Base-by-base conservation (phyloP, 2,329 filamentous ascomycete species). In the Diaporthe velutina region DNA sequence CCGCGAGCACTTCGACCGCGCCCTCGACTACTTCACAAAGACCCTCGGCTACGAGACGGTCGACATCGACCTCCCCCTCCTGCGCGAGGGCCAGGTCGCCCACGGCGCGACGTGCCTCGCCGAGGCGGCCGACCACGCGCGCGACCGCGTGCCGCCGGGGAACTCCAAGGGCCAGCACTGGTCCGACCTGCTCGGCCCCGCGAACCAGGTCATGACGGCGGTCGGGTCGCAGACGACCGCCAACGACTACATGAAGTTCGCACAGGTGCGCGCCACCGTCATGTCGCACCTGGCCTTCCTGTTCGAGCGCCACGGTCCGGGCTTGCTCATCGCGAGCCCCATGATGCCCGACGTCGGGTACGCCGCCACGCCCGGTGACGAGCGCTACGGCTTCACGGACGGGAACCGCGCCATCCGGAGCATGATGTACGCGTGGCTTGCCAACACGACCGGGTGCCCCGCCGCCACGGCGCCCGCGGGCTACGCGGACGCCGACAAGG, bases 401-500 rank as follows among this genome's bases (percentile, higher is more conserved):
- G 92, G 89, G 0, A 95, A 97, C 81, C 87, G 85, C 76, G 92
- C 91, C 22, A 85, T 98, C n/a, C 87, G 90, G 35, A 94, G 90
- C 80, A 98, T 98, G 95, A 91, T 93, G 82, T 98, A 95, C 83
- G 92, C 94, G 22, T 98, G 94, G 90, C 84, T 98, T 48, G 93
- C 95, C 9, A 98, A 98, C 83, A 92, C 95, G 78, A 91, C 88
- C 0, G 96, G 96, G 0, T 92, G 92, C 66, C 96, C 96, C 0
- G 91, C 94, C 1, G 89, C 97, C 17, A 91, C 87, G 60, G 91
- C 91, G 48, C 95, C 96, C 0, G 91, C 94, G 15, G 95, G 94
- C 0, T 98, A 95, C 83, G 88, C 86, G 4, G 85, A 90, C 35
- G 86, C 89, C 0, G 83, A 84, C 8, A 85, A 89, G 78, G 91